Conservation (phyloP, 106 monocot species). For the Dendrobium catenatum region DNA sequence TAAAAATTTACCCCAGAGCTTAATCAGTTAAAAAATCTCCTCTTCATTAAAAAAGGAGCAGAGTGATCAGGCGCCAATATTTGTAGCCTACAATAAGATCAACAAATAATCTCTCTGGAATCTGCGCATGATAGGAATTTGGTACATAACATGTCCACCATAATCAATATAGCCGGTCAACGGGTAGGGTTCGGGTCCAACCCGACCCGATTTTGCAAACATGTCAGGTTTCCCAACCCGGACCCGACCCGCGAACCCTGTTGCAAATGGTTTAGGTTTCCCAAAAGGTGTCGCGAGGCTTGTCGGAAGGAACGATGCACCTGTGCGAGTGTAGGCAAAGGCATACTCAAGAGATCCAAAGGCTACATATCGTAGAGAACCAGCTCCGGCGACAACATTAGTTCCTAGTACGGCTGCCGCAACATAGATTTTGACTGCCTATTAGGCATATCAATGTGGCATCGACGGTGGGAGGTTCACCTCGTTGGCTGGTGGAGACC, state of each 20-base stretch:
- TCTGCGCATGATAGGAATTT: background rate
- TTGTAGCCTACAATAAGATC: background rate
- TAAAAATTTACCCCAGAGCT: no score
- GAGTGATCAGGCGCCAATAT: no score
- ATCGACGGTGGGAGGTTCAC: constrained; percentile 17
- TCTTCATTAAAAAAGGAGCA: no score
- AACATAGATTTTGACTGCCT: background rate
- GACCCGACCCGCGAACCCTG: no score
- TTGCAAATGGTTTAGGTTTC: no score
- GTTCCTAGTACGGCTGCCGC: constrained; percentile 6
- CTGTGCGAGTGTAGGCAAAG: constrained; percentile 2
- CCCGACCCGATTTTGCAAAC: no score
- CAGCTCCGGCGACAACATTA: background rate
- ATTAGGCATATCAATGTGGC: constrained; percentile 12
- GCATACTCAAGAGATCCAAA: constrained; percentile 41
- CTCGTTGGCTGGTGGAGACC: constrained; percentile 33
- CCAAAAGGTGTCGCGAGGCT: no score
- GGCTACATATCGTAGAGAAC: constrained; percentile 27
- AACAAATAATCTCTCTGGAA: background rate
- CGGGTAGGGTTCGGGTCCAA: no score
- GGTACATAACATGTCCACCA: background rate
- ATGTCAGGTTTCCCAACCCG: no score
- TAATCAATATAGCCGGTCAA: background rate
- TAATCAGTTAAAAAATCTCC: no score
- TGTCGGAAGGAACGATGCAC: no score